These are phyloP conservation scores for Rauvolfia tetraphylla DNA, from an alignment of 257 asterid species.

Conservation along the genomic window DNA sequence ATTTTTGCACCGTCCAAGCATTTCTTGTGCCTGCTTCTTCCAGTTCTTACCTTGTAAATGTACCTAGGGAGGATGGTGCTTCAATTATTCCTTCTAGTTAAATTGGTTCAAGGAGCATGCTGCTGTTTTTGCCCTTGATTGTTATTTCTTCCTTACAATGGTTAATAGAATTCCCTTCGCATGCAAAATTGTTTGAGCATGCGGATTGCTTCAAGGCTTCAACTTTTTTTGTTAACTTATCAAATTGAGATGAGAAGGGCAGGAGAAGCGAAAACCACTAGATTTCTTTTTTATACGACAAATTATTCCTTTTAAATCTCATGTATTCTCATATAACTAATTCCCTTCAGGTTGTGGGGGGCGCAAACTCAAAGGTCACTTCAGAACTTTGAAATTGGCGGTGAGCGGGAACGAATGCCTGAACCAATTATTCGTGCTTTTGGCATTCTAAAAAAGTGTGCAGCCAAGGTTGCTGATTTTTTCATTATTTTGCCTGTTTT, in stretches of 20 bases:
- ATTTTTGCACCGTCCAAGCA: background rate
- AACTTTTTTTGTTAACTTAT: background rate
- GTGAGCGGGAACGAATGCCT: conserved; percentile 96
- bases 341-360: conserved; percentile 77
- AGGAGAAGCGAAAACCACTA: background rate
- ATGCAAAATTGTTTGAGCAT: background rate
- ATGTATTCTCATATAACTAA: background rate
- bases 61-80: background rate
- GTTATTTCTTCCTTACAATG: background rate
- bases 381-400: conserved; percentile 96
- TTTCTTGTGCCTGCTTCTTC: background rate
- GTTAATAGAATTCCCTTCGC: background rate
- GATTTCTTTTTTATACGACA: background rate
- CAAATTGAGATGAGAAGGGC: background rate
- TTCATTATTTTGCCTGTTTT: background rate
- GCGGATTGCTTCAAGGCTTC: background rate
- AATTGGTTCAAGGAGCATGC: background rate
- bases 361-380: conserved; percentile 96
- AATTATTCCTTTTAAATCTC: background rate
- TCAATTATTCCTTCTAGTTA: background rate
- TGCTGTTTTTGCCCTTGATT: background rate
- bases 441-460: conserved; percentile 93
- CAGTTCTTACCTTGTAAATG: background rate
- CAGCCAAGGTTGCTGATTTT: conserved; percentile 66
- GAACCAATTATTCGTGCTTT: conserved; percentile 89